Evolutionary conservation across 1,284 basidiomycete genomes (phyloP).

Genomic region (Porodaedalea pini): DNA sequence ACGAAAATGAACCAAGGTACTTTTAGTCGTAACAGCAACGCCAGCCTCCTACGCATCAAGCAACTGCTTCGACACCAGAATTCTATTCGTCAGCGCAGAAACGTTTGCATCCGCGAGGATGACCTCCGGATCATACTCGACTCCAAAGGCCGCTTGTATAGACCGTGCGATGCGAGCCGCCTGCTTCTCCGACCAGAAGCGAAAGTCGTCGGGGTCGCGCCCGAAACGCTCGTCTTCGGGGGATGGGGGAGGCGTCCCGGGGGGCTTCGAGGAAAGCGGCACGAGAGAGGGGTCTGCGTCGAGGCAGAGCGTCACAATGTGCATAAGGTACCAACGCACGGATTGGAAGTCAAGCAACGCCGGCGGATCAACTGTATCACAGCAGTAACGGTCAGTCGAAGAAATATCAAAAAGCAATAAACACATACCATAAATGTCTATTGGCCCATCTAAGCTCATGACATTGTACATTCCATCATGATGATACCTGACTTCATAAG

Average conservation of each 20-base stretch:
- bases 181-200: constrained; percentile 88
- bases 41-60: constrained; percentile 33
- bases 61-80: constrained; percentile 78
- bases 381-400: constrained; percentile 9
- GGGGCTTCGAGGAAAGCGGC: constrained; percentile 61
- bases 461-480: constrained; percentile 97
- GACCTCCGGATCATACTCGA: constrained; percentile 88
- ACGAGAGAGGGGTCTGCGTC: constrained; percentile 82
- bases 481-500: constrained; percentile 88
- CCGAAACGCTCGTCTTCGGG: constrained; percentile 35
- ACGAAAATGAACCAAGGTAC: too few species aligned
- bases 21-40: too few species aligned
- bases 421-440: constrained; percentile 78
- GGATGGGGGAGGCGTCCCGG: constrained; percentile 17
- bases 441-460: constrained; percentile 76
- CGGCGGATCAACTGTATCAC: constrained; percentile 61
- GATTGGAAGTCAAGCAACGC: constrained; percentile 56
- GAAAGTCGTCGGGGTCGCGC: constrained; percentile 87
- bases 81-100: constrained; percentile 73
- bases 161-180: constrained; percentile 81
- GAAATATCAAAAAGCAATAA: not conserved
- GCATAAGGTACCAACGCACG: constrained; percentile 63
- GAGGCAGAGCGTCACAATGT: constrained; percentile 82
- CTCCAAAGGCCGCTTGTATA: constrained; percentile 77
- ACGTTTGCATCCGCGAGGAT: constrained; percentile 93